These are phyloP conservation scores for Mycena sanguinolenta DNA, from an alignment of 768 basidiomycete genomes.

Conservation along the genomic window DNA sequence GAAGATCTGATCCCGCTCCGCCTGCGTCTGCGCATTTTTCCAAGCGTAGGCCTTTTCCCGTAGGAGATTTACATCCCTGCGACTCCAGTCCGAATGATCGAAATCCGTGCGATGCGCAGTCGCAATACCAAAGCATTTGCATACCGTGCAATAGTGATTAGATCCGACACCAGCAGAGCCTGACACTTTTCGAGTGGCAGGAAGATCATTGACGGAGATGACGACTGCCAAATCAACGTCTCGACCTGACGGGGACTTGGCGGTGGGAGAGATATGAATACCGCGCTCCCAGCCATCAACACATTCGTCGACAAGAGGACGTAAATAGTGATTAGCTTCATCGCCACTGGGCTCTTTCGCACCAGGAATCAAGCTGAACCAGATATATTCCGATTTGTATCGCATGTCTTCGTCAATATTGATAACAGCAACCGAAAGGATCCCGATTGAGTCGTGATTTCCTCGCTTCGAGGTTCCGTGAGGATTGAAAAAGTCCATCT, in stretches of 20 bases:
- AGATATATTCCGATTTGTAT: constrained; percentile 48
- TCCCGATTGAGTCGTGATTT: constrained; percentile 44
- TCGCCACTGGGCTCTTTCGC: constrained; percentile 41
- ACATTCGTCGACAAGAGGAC: constrained; percentile 47
- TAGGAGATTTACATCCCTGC: constrained; percentile 26
- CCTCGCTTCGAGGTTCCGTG: constrained; percentile 43
- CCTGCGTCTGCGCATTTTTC: constrained; percentile 34
- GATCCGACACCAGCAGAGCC: constrained; percentile 40
- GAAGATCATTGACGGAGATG: constrained; percentile 46
- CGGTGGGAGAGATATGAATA: constrained; percentile 37
- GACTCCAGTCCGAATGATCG: constrained; percentile 34
- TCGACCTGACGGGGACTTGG: constrained; percentile 19
- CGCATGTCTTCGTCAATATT: constrained; percentile 47
- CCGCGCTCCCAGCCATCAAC: constrained; percentile 38
- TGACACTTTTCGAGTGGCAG: constrained; percentile 45
- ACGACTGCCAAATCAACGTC: constrained; percentile 23
- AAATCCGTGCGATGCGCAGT: constrained; percentile 31
- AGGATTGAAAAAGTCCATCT: constrained; percentile 52
- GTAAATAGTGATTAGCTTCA: too few relatives aligned
- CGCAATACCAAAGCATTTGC: constrained; percentile 37
- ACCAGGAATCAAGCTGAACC: constrained; percentile 48
- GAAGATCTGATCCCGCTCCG: constrained; percentile 36
- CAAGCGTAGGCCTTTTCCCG: constrained; percentile 38
- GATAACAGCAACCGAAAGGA: constrained; percentile 48
- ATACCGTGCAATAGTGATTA: constrained; percentile 48